Evolutionary conservation across 768 basidiomycete species (phyloP).

Genomic region (Rhizopogon salebrosus): DNA sequence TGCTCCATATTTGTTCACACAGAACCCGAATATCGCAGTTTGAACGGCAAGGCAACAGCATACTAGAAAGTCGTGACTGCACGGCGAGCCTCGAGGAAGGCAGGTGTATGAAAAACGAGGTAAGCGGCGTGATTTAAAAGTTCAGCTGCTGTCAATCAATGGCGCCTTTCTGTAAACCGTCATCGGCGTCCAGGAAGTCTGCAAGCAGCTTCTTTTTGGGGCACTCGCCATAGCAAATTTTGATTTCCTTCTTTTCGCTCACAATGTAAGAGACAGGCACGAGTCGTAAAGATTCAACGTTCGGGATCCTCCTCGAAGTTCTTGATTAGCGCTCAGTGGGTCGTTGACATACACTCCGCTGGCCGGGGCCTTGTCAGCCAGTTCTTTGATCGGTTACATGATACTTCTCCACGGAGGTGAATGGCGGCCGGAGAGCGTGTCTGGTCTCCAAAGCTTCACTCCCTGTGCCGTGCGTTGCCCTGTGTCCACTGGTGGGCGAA

Average conservation of each 20-base stretch:
- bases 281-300: neutral
- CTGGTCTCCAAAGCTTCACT: neutral
- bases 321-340: neutral
- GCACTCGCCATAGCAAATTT: neutral
- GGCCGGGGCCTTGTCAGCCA: neutral
- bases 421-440: neutral
- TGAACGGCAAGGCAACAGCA: neutral
- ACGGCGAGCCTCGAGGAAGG: neutral
- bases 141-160: neutral
- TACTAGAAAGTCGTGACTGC: neutral
- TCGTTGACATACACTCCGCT: neutral
- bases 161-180: neutral
- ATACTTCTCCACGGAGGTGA: neutral
- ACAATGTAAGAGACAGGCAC: neutral
- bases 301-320: neutral
- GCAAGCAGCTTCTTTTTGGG: neutral
- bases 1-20: neutral
- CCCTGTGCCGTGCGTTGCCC: neutral
- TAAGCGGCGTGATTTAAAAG: neutral
- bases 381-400: neutral
- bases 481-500: neutral
- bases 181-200: neutral
- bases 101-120: slow-evolving; percentile 1
- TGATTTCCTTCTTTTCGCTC: neutral
- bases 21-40: neutral